A percentile compares a stretch with the other conserved stretches of the same genome.
phyloP scores from a whole-genome alignment of 139 green algal species.

The Edaphochlamys debaryana region DNA sequence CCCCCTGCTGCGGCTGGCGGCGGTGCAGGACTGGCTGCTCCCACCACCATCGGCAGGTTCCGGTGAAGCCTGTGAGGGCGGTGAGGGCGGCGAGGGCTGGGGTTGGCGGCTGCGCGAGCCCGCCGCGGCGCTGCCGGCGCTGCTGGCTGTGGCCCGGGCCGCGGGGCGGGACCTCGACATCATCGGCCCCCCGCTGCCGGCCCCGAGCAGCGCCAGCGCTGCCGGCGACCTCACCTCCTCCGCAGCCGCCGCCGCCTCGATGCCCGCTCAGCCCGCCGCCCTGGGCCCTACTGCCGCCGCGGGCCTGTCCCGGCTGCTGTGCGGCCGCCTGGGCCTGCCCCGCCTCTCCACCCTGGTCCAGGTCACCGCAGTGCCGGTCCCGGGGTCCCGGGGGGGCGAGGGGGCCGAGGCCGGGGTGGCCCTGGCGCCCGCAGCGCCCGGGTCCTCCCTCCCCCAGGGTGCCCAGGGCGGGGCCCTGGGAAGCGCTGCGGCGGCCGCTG shows the following conservation, averaged over 20 bases:
- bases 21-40: background rate
- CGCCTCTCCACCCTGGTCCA: no score
- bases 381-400: no score
- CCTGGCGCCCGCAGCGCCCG: background rate
- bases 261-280: no score
- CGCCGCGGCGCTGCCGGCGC: background rate
- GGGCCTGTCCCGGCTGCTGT: constrained; percentile 4
- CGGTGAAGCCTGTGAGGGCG: background rate
- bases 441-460: no score
- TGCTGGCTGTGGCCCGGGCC: background rate
- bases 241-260: no score
- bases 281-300: background rate
- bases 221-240: no score
- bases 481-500: background rate
- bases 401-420: background rate
- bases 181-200: background rate
- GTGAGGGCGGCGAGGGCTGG: background rate
- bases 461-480: no score
- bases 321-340: background rate
- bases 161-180: background rate
- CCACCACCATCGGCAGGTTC: background rate
- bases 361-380: no score
- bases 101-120: constrained; percentile 1
- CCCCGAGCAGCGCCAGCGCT: background rate
- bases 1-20: background rate